Evolutionary conservation across 768 basidiomycete genomes (phyloP).

Genomic region (Nevesoporus exiguus): DNA sequence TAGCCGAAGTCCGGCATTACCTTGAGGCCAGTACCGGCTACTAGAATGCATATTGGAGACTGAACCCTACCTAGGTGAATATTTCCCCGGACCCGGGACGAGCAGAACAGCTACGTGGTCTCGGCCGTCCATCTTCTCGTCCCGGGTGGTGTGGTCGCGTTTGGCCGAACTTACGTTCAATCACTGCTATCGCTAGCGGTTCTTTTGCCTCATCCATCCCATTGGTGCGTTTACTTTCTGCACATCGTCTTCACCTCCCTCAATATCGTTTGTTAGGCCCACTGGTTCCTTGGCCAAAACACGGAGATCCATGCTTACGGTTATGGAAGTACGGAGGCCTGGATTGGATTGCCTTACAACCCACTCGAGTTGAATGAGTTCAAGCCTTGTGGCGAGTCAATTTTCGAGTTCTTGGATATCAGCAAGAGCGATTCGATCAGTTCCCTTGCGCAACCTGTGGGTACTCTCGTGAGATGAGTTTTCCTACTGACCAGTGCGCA

Average conservation of each 20-base stretch:
- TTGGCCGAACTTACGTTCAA: constrained; percentile 13
- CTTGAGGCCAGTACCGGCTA: not conserved
- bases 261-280: not conserved
- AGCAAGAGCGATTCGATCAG: not conserved
- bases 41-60: not conserved
- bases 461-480: not conserved
- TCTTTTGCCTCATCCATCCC: constrained; percentile 11
- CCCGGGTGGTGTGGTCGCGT: constrained; percentile 12
- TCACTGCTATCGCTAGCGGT: constrained; percentile 6
- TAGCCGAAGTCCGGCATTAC: constrained; percentile 2
- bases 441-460: constrained; percentile 2
- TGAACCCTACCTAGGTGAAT: not conserved
- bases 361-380: constrained; percentile 8
- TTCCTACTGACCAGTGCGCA: constrained; percentile 2
- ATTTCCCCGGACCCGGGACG: constrained; percentile 6
- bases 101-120: constrained; percentile 7
- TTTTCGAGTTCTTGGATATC: constrained; percentile 20
- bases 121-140: constrained; percentile 11
- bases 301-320: not conserved
- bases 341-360: constrained; percentile 7
- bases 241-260: not conserved
- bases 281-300: constrained; percentile 12
- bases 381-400: not conserved
- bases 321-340: constrained; percentile 7
- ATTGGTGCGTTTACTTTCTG: constrained; percentile 2